Base-by-base conservation (phyloP, 2,329 filamentous ascomycete species). In the Pyricularia grisea region DNA sequence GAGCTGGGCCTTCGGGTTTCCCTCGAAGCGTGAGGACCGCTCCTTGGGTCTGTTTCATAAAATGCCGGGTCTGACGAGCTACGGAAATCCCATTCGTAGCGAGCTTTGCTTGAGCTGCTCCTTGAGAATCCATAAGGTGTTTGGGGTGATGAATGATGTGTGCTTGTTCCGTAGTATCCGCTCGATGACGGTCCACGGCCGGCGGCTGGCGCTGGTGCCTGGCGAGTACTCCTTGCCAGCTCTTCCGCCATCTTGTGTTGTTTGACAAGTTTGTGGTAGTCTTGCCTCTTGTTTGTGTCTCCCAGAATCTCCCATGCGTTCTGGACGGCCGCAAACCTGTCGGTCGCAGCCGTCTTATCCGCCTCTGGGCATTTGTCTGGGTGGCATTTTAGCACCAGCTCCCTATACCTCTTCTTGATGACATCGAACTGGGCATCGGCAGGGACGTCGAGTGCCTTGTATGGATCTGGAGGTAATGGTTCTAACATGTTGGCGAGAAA, bases 321-420 rank as follows among this genome's bases (percentile, higher is more conserved):
- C 55, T 67, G 66, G 25, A 67, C 50, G 17, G 66, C 55, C 3
- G 66, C 50, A 14, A 67, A 67, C 25, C 55, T 55, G 20, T 61
- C 55, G 50, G 50, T 61, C 42, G 66, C 66, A 23, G 42, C 66
- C n/a, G 42, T 50, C 66, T 61, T 67, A 17, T 67, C 66, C 23
- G 66, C 27, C 33, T 60, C 66, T 30, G 33, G 33, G 27, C 30
- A 31, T 81, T 97, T 97, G 83, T 97, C 94, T 42, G 94, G 94
- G 74, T 97, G 94, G 76, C 91, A 94, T 78, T 92, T 93, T 73
- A 97, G 86, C 50, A 92, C 92, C 60, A 96, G 88, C 78, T 96
- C 97, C 74, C 92, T 89, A 81, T 97, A 90, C 20, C 92, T 90
- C 67, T 87, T 85, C 75, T 92, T 90, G 78, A 97, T 94, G 73